A percentile compares a stretch with the other conserved stretches of the same genome.
Conservation (phyloP, 306 rosid species). For the Luffa aegyptiaca region DNA sequence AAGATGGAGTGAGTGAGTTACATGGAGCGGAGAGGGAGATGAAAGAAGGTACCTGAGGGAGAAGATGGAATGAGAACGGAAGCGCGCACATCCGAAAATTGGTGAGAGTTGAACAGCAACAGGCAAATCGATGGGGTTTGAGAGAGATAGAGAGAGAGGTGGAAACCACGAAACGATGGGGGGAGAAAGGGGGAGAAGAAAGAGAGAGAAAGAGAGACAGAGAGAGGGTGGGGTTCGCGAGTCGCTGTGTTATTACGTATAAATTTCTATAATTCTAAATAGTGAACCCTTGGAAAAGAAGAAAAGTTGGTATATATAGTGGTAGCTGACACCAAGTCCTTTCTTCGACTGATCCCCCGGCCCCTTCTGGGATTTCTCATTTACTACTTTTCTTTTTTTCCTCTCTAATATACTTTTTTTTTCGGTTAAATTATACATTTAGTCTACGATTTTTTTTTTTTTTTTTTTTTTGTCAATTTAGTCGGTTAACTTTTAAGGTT, state of each 20-base stretch:
- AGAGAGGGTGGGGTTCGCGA: constrained; percentile 23
- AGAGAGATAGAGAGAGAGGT: constrained; percentile 12
- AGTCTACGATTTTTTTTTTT: too few species aligned
- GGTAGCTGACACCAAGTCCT: constrained; percentile 9
- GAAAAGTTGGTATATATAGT: constrained; percentile 7
- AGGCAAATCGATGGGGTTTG: constrained; percentile 4
- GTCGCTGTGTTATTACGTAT: constrained; percentile 19
- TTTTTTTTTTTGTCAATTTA: too few species aligned
- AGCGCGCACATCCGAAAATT: constrained; percentile 51
- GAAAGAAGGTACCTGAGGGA: constrained; percentile 38
- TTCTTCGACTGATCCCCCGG: not conserved
- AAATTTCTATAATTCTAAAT: constrained; percentile 9
- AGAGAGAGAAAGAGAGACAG: constrained; percentile 5
- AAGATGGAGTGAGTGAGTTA: not conserved
- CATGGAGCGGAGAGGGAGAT: not conserved
- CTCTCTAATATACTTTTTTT: not conserved
- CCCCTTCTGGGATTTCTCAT: not conserved
- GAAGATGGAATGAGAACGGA: constrained; percentile 33
- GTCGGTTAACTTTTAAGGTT: too few species aligned
- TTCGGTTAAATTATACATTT: too few species aligned
- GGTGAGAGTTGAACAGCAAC: not conserved
- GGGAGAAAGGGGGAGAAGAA: constrained; percentile 7
- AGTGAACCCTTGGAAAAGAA: constrained; percentile 14
- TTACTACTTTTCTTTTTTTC: not conserved
- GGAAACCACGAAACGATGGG: constrained; percentile 35